Evolutionary conservation across 139 green algal species (phyloP).

Genomic region (Limnomonas spitsbergensis): DNA sequence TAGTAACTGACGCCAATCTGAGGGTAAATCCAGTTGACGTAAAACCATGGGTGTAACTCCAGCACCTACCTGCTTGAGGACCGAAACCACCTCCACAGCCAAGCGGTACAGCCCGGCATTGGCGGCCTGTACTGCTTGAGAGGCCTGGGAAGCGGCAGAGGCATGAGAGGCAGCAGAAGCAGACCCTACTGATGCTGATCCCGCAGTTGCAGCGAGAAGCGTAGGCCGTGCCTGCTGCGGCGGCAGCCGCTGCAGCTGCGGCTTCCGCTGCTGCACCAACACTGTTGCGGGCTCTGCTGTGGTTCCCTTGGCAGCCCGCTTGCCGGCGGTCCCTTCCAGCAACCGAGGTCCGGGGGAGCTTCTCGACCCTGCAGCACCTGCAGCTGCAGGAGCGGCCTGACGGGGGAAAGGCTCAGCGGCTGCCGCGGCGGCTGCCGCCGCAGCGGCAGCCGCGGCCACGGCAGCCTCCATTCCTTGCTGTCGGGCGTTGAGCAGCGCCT

Average conservation of each 20-base stretch:
- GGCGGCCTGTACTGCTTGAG: neutral
- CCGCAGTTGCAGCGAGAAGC: too few relatives aligned
- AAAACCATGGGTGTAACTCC: neutral
- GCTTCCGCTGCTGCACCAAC: neutral
- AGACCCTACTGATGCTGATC: too few relatives aligned
- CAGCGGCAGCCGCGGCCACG: neutral
- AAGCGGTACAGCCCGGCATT: neutral
- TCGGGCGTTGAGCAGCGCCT: neutral
- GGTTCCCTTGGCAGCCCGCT: too few relatives aligned
- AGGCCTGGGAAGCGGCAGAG: neutral
- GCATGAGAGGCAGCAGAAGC: neutral
- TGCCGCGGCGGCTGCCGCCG: neutral
- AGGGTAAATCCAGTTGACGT: too few relatives aligned
- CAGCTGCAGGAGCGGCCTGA: neutral
- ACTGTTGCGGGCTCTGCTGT: too few relatives aligned
- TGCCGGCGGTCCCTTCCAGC: too few relatives aligned
- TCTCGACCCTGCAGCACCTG: neutral
- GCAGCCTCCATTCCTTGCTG: neutral
- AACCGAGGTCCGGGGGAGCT: neutral
- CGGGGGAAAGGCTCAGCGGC: neutral
- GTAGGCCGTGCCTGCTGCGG: too few relatives aligned
- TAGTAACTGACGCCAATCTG: too few relatives aligned
- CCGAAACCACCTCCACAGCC: neutral
- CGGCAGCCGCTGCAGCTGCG: constrained; percentile 1
- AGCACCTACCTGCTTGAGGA: neutral